These are phyloP conservation scores for Apiospora aurea DNA, from an alignment of 2,329 filamentous ascomycete genomes.

Conservation along the genomic window DNA sequence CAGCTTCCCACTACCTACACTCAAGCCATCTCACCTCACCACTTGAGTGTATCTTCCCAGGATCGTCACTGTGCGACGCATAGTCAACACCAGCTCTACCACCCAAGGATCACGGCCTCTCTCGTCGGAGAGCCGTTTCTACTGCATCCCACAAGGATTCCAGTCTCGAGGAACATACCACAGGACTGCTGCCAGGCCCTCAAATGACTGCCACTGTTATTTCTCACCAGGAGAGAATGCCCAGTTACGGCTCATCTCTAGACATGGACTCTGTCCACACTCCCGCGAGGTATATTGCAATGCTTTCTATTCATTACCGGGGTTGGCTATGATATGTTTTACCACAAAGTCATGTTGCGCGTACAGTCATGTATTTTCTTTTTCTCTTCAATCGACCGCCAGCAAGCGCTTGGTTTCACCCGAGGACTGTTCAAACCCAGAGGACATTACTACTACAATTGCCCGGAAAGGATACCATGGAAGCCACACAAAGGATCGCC, in stretches of 20 bases:
- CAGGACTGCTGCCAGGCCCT: slow-evolving; percentile 44
- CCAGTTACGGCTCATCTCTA: slow-evolving; percentile 58
- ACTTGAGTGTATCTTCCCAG: slow-evolving; percentile 26
- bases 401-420: slow-evolving; percentile 38
- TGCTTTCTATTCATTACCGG: slow-evolving; percentile 57
- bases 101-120: slow-evolving; percentile 30
- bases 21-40: slow-evolving; percentile 10
- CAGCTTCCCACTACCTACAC: slow-evolving; percentile 30
- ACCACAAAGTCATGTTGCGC: slow-evolving; percentile 39
- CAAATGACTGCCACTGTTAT: slow-evolving; percentile 58
- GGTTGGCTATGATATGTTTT: slow-evolving; percentile 52
- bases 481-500: slow-evolving; percentile 16
- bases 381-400: slow-evolving; percentile 39
- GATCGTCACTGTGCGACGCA: slow-evolving; percentile 35
- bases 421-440: slow-evolving; percentile 25
- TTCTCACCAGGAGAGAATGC: slow-evolving; percentile 57
- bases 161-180: slow-evolving; percentile 37
- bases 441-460: slow-evolving; percentile 17
- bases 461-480: slow-evolving; percentile 26
- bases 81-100: slow-evolving; percentile 33
- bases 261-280: slow-evolving; percentile 67
- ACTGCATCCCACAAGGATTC: slow-evolving; percentile 35
- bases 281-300: slow-evolving; percentile 65
- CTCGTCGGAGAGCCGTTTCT: slow-evolving; percentile 40
- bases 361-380: slow-evolving; percentile 40